phyloP scores from a whole-genome alignment of 305 asterid genomes.

The Andrographis paniculata region DNA sequence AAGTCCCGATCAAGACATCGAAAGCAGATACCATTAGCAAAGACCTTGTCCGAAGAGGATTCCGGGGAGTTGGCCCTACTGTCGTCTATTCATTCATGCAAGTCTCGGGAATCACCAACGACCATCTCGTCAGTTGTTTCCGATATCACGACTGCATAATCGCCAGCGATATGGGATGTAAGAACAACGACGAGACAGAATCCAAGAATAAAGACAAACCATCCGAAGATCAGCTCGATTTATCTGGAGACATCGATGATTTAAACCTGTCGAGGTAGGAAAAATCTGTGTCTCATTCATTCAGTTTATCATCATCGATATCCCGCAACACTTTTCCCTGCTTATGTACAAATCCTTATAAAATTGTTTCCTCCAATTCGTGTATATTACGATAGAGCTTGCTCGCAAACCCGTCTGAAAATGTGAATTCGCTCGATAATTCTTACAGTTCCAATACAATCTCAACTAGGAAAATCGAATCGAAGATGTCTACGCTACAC shows the following conservation, averaged over 20 bases:
- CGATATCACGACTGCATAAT: conserved; percentile 45
- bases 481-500: no score
- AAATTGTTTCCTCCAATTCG: no score
- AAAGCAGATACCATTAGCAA: conserved; percentile 82
- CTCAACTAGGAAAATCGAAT: no score
- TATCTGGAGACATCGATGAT: conserved; percentile 44
- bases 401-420: no score
- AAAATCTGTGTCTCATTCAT: no score
- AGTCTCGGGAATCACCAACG: conserved; percentile 68
- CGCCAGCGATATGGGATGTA: conserved; percentile 31
- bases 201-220: conserved; percentile 27
- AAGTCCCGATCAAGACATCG: conserved; percentile 73
- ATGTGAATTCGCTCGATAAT: no score
- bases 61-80: conserved; percentile 80
- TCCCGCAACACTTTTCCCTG: no score
- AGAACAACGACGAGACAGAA: conserved; percentile 6
- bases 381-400: no score
- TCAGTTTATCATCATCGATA: no score
- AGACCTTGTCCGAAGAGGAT: conserved; percentile 71
- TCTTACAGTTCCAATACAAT: no score
- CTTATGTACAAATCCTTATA: no score
- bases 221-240: conserved; percentile 20
- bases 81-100: conserved; percentile 85
- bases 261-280: conserved; percentile 39
- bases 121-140: conserved; percentile 71